phyloP scores from a whole-genome alignment of 805 yeast species.

The Saccharomycopsis schoenii region DNA sequence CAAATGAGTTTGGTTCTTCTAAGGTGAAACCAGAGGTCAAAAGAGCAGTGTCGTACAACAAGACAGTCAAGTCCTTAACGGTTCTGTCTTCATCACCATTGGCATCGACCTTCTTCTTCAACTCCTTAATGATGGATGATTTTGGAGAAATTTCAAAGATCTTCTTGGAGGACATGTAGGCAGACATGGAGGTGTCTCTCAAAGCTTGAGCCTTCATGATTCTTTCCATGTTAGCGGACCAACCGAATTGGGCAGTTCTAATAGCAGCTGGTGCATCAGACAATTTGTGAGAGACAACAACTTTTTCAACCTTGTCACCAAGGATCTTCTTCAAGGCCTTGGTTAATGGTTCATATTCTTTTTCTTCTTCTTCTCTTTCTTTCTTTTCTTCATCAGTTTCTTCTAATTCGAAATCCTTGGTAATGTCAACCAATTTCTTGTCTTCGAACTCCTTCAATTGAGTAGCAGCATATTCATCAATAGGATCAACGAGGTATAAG shows the following conservation, averaged over 20 bases:
- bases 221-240: slow-evolving; percentile 99
- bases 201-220: slow-evolving; percentile 99
- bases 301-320: slow-evolving; percentile 99
- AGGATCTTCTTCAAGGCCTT: slow-evolving; percentile 93
- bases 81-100: slow-evolving; percentile 98
- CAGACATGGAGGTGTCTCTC: slow-evolving; percentile 96
- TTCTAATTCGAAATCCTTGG: slow-evolving; percentile 97
- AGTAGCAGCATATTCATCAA: slow-evolving; percentile 98
- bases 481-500: slow-evolving; percentile 95
- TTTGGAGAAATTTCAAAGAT: slow-evolving; percentile 97
- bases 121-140: slow-evolving; percentile 90
- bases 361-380: slow-evolving; percentile 84
- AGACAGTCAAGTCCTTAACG: slow-evolving; percentile 92
- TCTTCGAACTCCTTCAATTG: slow-evolving; percentile 99
- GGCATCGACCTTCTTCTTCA: slow-evolving; percentile 91
- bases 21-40: slow-evolving; percentile 97
- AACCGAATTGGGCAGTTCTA: slow-evolving; percentile 99
- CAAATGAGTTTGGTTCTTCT: slow-evolving; percentile 97
- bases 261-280: slow-evolving; percentile 99
- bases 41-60: slow-evolving; percentile 95
- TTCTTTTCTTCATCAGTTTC: slow-evolving; percentile 98
- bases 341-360: slow-evolving; percentile 88
- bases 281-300: slow-evolving; percentile 93
- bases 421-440: slow-evolving; percentile 96
- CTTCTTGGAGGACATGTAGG: slow-evolving; percentile 99